Conservation (phyloP, 192 early-diverging fungal species). For the Endogone sp. region DNA sequence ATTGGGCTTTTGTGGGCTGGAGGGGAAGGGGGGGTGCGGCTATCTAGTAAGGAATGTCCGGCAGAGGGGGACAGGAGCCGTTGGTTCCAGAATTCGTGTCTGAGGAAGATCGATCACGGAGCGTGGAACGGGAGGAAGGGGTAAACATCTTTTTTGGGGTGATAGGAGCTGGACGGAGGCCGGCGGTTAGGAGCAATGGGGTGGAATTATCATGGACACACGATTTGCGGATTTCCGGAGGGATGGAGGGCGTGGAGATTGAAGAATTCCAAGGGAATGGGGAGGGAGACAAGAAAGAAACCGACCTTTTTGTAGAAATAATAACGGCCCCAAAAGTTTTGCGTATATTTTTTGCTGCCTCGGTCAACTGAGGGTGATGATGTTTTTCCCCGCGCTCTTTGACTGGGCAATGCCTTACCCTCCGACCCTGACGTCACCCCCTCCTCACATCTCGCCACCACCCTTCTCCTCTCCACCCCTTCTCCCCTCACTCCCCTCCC, state of each 20-base stretch:
- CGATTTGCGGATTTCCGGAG: no score
- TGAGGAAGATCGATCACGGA: background rate
- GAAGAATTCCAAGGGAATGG: background rate
- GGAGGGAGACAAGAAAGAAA: background rate
- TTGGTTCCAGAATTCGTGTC: background rate
- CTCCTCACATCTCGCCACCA: no score
- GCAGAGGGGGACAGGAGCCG: background rate
- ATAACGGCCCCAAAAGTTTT: background rate
- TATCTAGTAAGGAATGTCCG: background rate
- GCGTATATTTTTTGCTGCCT: background rate
- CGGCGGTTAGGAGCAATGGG: background rate
- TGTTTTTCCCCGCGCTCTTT: background rate
- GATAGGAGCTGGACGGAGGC: background rate
- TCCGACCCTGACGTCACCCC: background rate
- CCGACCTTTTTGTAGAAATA: background rate
- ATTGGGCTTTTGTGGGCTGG: background rate
- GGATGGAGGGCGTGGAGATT: no score
- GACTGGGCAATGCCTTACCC: background rate
- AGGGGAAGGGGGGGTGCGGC: no score
- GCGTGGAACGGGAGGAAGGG: background rate
- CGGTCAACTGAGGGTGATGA: background rate
- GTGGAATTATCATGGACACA: no score
- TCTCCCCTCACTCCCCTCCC: no score
- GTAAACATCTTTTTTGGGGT: background rate
- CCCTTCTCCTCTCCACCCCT: no score